Percentiles rank a stretch among this genome's conserved stretches.
These are phyloP conservation scores for Quercus robur DNA, from an alignment of 306 rosid species.

Conservation along the genomic window DNA sequence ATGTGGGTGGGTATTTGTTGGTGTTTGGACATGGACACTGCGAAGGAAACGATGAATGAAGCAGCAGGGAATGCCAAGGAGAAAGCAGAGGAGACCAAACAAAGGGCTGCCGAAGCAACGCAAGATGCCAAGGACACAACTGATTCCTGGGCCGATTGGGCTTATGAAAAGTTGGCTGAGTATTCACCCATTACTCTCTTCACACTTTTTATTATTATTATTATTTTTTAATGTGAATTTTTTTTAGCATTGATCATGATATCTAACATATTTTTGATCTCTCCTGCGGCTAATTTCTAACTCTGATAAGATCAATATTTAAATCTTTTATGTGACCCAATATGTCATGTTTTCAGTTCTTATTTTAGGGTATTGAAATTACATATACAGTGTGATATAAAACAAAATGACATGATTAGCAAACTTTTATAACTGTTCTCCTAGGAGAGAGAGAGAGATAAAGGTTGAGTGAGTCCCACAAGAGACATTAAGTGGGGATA, in stretches of 20 bases:
- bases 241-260: neutral
- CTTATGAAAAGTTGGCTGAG: slow-evolving; percentile 27
- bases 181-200: slow-evolving; percentile 10
- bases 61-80: neutral
- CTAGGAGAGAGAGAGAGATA: neutral
- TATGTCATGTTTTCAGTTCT: neutral
- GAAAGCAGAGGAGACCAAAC: slow-evolving; percentile 13
- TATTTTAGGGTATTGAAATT: neutral
- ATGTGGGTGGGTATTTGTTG: slow-evolving; percentile 25
- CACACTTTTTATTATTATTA: neutral
- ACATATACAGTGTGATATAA: neutral
- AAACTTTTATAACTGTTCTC: neutral
- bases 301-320: neutral
- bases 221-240: neutral
- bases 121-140: slow-evolving; percentile 12
- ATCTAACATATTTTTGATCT: neutral
- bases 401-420: neutral
- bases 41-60: neutral
- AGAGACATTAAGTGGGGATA: too few species aligned
- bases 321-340: neutral
- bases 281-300: neutral
- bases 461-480: neutral
- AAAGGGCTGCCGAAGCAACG: neutral
- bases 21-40: slow-evolving; percentile 13
- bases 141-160: slow-evolving; percentile 28